These are phyloP conservation scores for Cryptococcus maquisensis DNA, from an alignment of 1,284 basidiomycete species.

Conservation along the genomic window DNA sequence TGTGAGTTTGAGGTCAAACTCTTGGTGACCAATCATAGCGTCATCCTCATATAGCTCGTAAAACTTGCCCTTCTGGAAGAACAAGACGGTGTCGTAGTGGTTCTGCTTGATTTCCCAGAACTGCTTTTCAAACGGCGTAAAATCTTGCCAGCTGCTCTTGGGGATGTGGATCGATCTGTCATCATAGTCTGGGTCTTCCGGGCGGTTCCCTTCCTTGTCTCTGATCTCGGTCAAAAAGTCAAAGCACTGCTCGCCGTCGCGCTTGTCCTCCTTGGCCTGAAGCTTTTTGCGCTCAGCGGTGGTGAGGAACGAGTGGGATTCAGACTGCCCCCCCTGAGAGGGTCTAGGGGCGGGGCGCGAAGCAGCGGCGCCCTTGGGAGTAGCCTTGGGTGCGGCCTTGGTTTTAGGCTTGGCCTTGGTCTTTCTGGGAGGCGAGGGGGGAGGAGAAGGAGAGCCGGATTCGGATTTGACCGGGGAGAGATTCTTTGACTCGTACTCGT, in stretches of 20 bases:
- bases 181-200: conserved; percentile 81
- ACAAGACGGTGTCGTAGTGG: conserved; percentile 88
- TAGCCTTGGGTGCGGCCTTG: conserved; percentile 19
- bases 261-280: conserved; percentile 75
- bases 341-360: conserved; percentile 19
- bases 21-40: conserved; percentile 77
- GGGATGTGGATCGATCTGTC: conserved; percentile 85
- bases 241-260: conserved; percentile 74
- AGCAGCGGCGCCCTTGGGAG: conserved; percentile 16
- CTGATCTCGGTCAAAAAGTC: conserved; percentile 60
- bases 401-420: neutral
- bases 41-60: conserved; percentile 89
- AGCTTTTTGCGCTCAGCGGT: conserved; percentile 76
- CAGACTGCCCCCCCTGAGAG: conserved; percentile 4
- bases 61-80: conserved; percentile 76
- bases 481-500: conserved; percentile 33
- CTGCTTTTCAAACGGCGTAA: conserved; percentile 88
- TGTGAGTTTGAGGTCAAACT: conserved; percentile 78
- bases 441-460: conserved; percentile 39
- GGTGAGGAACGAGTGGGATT: conserved; percentile 57
- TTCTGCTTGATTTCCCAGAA: conserved; percentile 98
- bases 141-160: conserved; percentile 68
- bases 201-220: conserved; percentile 76
- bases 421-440: conserved; percentile 25
- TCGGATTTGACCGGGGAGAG: conserved; percentile 25